Evolutionary conservation across 176 grass and related monocot genomes (phyloP).

Genomic region (Triticum dicoccoides): DNA sequence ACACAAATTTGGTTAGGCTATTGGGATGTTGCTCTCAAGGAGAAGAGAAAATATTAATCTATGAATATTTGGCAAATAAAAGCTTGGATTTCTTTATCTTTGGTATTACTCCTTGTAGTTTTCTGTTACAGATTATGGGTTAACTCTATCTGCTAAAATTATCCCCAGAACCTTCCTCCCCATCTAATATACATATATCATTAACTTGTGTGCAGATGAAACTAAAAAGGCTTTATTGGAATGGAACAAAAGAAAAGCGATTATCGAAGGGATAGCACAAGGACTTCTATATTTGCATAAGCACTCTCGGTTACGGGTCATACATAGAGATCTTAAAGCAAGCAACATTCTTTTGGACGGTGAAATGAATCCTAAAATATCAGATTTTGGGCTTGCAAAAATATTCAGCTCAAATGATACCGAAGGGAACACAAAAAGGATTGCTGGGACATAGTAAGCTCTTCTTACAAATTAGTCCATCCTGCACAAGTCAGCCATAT

Average conservation of each 20-base stretch:
- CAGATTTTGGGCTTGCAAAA: background rate
- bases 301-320: background rate
- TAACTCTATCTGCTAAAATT: background rate
- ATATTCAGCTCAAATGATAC: background rate
- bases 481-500: background rate
- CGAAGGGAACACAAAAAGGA: background rate
- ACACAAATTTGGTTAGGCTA: background rate
- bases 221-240: background rate
- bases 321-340: background rate
- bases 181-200: background rate
- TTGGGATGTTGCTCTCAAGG: background rate
- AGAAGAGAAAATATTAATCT: background rate
- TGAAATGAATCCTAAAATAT: constrained; percentile 1
- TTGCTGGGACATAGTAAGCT: background rate
- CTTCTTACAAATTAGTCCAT: background rate
- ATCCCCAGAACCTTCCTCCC: too few species aligned
- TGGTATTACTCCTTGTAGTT: background rate
- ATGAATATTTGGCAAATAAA: background rate
- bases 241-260: background rate
- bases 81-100: background rate
- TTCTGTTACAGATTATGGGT: background rate
- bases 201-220: background rate
- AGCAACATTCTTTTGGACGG: background rate
- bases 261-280: background rate
- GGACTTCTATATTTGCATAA: background rate